A percentile compares a stretch with the other conserved stretches of the same genome.
Conservation (phyloP, 768 basidiomycete genomes). For the Russula compacta region DNA sequence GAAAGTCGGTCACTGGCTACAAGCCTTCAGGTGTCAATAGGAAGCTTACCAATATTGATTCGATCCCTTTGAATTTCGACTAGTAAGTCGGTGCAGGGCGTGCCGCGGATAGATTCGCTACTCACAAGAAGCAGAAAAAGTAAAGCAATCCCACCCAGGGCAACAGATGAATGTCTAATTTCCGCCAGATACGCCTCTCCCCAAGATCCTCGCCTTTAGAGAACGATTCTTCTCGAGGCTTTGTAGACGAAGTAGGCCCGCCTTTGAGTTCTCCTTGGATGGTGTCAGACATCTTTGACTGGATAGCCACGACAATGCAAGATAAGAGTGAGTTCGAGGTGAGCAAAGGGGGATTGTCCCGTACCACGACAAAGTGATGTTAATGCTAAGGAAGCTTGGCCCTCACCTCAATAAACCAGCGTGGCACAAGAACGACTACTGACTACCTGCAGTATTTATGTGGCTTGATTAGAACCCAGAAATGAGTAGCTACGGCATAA, state of each 20-base stretch:
- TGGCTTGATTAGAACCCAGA: no score
- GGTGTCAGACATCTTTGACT: neutral
- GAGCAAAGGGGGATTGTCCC: no score
- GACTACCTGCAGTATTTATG: no score
- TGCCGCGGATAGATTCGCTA: neutral
- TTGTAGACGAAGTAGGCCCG: neutral
- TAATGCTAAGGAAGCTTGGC: no score
- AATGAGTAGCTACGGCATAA: no score
- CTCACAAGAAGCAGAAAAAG: conserved; percentile 19
- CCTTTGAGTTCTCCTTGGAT: neutral
- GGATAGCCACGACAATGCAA: neutral
- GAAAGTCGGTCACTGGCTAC: neutral
- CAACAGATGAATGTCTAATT: conserved; percentile 11
- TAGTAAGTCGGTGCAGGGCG: neutral
- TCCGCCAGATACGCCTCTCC: conserved; percentile 7
- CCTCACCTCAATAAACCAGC: no score
- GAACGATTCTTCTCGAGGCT: neutral
- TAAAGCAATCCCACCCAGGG: conserved; percentile 16
- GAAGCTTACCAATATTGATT: conserved; percentile 15
- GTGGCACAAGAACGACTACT: no score
- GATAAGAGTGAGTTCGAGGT: neutral
- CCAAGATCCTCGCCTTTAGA: neutral
- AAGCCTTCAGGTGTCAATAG: neutral
- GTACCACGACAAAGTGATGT: no score
- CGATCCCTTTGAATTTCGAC: conserved; percentile 14